Conservation (phyloP, 176 grass and related monocot genomes). For the Phragmites australis region DNA sequence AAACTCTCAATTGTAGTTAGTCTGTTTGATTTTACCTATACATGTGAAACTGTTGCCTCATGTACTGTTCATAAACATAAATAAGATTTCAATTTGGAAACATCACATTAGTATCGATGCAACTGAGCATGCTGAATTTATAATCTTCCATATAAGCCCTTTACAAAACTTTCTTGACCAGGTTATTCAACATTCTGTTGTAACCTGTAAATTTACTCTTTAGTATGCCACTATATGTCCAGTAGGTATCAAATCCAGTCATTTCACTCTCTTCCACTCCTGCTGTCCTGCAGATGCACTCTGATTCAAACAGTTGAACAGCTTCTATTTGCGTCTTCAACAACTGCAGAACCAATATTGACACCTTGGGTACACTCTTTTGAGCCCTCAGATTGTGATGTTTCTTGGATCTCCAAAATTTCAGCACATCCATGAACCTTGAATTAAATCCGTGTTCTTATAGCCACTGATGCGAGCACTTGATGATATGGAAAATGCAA, state of each 20-base stretch:
- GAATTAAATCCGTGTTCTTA: conserved; percentile 16
- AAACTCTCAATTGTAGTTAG: neutral
- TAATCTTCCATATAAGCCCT: neutral
- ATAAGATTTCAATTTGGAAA: neutral
- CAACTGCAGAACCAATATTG: conserved; percentile 92
- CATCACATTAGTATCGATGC: neutral
- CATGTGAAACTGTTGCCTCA: neutral
- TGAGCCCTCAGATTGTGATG: conserved; percentile 13
- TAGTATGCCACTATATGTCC: neutral
- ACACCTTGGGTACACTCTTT: conserved; percentile 76
- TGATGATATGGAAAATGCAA: conserved; percentile 97
- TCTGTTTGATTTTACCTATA: neutral
- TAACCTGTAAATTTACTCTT: conserved; percentile 10
- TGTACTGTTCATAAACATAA: neutral
- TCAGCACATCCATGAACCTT: neutral
- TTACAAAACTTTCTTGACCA: neutral
- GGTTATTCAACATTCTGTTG: conserved; percentile 30
- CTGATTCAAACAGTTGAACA: conserved; percentile 95
- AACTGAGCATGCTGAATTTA: conserved; percentile 18
- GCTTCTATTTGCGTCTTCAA: conserved; percentile 86
- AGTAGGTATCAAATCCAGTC: neutral
- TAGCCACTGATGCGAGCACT: conserved; percentile 91
- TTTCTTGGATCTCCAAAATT: conserved; percentile 24
- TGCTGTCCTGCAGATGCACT: conserved; percentile 79
- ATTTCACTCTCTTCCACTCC: conserved; percentile 29